A percentile compares a stretch with the other conserved stretches of the same genome.
Evolutionary conservation across 352 stramenopile species (phyloP).

Genomic region (Phytopythium sindhum): DNA sequence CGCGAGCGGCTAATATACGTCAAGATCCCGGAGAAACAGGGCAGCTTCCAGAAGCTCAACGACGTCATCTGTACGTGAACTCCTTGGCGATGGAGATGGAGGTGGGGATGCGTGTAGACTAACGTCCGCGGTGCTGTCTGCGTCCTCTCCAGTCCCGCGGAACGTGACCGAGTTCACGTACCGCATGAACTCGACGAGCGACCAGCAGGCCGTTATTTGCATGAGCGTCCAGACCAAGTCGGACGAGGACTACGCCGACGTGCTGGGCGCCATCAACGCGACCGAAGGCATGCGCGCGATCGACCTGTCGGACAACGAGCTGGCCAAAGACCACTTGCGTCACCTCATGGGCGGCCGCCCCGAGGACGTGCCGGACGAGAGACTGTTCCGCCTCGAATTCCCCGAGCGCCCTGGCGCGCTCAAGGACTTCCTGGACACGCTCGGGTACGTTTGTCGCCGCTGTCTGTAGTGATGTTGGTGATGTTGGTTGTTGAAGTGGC

Average conservation of each 20-base stretch:
- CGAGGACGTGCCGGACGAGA: conserved; percentile 86
- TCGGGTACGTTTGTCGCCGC: conserved; percentile 56
- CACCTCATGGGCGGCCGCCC: conserved; percentile 93
- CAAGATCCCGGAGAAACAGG: conserved; percentile 94
- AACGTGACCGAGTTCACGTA: conserved; percentile 98
- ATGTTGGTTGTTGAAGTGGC: not conserved
- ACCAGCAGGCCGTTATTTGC: conserved; percentile 89
- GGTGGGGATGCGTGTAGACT: not conserved
- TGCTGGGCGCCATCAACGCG: conserved; percentile 68
- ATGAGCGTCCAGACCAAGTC: conserved; percentile 94
- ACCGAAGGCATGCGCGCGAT: conserved; percentile 85
- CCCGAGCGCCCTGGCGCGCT: conserved; percentile 89
- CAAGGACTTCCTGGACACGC: conserved; percentile 91
- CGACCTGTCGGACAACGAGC: conserved; percentile 95
- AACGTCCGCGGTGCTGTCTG: not conserved
- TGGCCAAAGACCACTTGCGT: conserved; percentile 94
- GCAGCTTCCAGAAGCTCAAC: conserved; percentile 87
- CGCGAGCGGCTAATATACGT: conserved; percentile 95
- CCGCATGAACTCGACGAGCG: conserved; percentile 77
- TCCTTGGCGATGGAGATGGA: too few relatives aligned
- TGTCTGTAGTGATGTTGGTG: too few relatives aligned
- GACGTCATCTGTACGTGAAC: conserved; percentile 74
- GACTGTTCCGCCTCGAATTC: conserved; percentile 97
- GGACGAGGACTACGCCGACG: conserved; percentile 51
- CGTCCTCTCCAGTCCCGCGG: conserved; percentile 41